A percentile compares a stretch with the other conserved stretches of the same genome.
Evolutionary conservation across 306 rosid genomes (phyloP).

Genomic region (Herpetospermum pedunculosum): DNA sequence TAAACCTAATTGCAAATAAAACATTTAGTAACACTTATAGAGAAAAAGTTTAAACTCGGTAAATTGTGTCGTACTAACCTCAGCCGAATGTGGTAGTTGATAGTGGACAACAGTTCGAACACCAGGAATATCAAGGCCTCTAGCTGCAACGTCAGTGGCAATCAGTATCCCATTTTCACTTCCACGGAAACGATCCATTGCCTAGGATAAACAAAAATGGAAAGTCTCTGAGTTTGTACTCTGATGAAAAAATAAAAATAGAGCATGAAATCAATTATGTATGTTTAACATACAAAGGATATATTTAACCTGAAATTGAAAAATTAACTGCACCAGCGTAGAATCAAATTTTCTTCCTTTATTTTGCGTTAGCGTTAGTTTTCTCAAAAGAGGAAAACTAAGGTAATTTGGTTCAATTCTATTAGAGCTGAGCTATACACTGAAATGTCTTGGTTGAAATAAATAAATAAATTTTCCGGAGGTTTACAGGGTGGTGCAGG

Average conservation of each 20-base stretch:
- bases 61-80: constrained; percentile 32
- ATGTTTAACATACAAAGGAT: not conserved
- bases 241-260: constrained; percentile 2
- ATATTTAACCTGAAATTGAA: not conserved
- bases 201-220: constrained; percentile 33
- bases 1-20: constrained; percentile 46
- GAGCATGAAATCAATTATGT: not conserved
- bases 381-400: not conserved
- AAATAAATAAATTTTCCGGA: not conserved
- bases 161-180: constrained; percentile 64
- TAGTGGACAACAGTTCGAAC: constrained; percentile 91
- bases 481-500: not conserved
- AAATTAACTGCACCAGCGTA: not conserved
- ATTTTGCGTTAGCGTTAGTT: not conserved
- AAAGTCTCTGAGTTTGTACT: not conserved
- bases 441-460: not conserved
- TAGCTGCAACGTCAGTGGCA: constrained; percentile 91
- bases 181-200: constrained; percentile 74
- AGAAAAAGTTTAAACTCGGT: constrained; percentile 1
- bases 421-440: not conserved
- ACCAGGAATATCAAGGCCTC: constrained; percentile 91
- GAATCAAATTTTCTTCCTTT: not conserved
- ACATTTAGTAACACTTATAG: constrained; percentile 2
- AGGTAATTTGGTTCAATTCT: not conserved
- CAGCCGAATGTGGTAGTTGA: constrained; percentile 98